These are phyloP conservation scores for Russula abietina DNA, from an alignment of 768 basidiomycete genomes.

Conservation along the genomic window DNA sequence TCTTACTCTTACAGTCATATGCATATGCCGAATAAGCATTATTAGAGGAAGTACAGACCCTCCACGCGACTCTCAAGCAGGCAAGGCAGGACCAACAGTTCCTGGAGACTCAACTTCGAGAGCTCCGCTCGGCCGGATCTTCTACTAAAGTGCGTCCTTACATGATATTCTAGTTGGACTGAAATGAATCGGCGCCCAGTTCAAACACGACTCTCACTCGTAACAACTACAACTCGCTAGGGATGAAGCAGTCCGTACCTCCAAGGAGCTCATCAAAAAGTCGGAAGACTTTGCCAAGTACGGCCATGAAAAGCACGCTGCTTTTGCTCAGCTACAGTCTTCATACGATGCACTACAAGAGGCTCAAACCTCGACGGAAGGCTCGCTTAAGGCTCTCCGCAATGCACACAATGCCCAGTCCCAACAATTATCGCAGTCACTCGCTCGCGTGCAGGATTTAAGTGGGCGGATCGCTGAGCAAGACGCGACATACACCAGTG, in stretches of 20 bases:
- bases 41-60: slow-evolving; percentile 63
- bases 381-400: slow-evolving; percentile 69
- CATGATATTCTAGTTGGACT: slow-evolving; percentile 8
- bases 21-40: background rate
- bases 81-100: slow-evolving; percentile 66
- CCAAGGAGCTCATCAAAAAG: slow-evolving; percentile 61
- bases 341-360: slow-evolving; percentile 69
- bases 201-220: slow-evolving; percentile 76
- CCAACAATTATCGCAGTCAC: no score
- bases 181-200: slow-evolving; percentile 41
- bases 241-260: slow-evolving; percentile 67
- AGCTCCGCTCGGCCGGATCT: slow-evolving; percentile 68
- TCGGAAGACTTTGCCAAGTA: slow-evolving; percentile 81
- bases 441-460: no score
- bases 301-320: slow-evolving; percentile 73
- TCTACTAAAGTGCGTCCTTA: slow-evolving; percentile 56
- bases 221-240: slow-evolving; percentile 78
- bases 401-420: slow-evolving; percentile 64
- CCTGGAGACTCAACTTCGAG: slow-evolving; percentile 62
- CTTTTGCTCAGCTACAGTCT: slow-evolving; percentile 68
- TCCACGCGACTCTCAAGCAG: slow-evolving; percentile 65
- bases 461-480: slow-evolving; percentile 77
- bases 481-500: slow-evolving; percentile 74
- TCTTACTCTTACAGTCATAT: background rate
- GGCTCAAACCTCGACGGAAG: slow-evolving; percentile 57